Base-by-base conservation (phyloP, 352 stramenopile species). In the Pythium insidiosum region DNA sequence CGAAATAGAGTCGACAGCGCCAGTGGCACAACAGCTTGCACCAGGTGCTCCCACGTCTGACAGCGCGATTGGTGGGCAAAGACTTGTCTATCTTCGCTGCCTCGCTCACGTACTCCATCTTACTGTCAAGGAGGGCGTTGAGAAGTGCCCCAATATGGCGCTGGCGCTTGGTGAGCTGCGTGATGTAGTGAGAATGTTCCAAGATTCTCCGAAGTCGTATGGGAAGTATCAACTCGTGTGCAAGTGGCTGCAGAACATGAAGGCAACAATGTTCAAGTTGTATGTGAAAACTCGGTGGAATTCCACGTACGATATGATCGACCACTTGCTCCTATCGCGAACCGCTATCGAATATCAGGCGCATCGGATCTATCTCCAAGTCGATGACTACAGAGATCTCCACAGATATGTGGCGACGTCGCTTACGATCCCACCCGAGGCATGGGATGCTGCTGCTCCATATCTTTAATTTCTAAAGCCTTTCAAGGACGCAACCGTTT, bases 171-270 rank as follows among this genome's bases (percentile, higher is more conserved):
- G 43, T 36, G 43, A 33, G 1, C 43, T 50, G 0, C 23, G 43
- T 21, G 43, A 50, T 4, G 22, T 50, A n/a, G 23, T 50, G 0
- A 50, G 42, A 24, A 50, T 42, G 34, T 22, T 50, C 22, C 13
- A 6, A 4, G 43, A 50, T 6, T 50, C 31, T 1, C 30, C 33
- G 9, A 42, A 42, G 21, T n/a, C 25, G 25, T 42, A 28, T n/a
- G 36, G 25, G n/a, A 42, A 42, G 36, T 26, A 42, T 42, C 6
- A 23, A 42, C 16, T 28, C 9, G 36, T 38, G 16, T 38, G 33
- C 16, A n/a, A 20, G 12, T 38, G 9, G 16, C 18, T 38, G 33
- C 28, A 33, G 28, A 38, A 38, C 33, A 18, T 16, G 9, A 38
- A 10, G 9, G 9, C 33, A 18, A 38, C 33, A 16, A 38, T 10